A percentile compares a stretch with the other conserved stretches of the same genome.
Conservation (phyloP, 306 rosid species). For the Ziziphus jujuba region DNA sequence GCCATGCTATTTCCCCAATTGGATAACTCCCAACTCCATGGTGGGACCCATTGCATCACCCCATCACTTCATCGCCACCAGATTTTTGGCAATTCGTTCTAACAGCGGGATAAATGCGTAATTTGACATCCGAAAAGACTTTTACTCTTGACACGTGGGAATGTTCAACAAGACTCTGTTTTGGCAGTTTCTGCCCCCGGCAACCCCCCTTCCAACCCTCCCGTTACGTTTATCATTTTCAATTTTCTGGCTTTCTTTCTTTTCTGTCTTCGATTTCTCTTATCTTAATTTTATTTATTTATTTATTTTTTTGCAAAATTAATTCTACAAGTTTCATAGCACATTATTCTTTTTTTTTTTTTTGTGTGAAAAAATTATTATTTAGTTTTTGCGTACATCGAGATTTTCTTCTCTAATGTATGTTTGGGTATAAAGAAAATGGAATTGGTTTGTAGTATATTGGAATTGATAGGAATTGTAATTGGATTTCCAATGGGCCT, state of each 20-base stretch:
- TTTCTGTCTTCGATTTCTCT: background rate
- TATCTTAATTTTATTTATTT: background rate
- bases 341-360: background rate
- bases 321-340: background rate
- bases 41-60: too few species aligned
- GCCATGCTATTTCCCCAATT: too few species aligned
- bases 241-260: background rate
- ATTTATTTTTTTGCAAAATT: background rate
- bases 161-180: background rate
- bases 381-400: too few species aligned
- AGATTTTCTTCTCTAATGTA: too few species aligned
- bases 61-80: too few species aligned
- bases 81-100: too few species aligned
- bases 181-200: constrained; percentile 19
- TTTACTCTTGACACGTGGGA: background rate
- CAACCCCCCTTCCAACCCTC: too few species aligned
- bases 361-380: background rate
- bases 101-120: too few species aligned
- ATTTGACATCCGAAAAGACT: too few species aligned
- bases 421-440: background rate
- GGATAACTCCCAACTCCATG: too few species aligned
- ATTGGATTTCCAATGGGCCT: constrained; percentile 28
- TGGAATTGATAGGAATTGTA: constrained; percentile 25
- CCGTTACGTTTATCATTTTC: constrained; percentile 9
- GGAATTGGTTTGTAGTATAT: constrained; percentile 11